Evolutionary conservation across 2,329 filamentous ascomycete genomes (phyloP).

Genomic region (Exophiala lecanii-corni): DNA sequence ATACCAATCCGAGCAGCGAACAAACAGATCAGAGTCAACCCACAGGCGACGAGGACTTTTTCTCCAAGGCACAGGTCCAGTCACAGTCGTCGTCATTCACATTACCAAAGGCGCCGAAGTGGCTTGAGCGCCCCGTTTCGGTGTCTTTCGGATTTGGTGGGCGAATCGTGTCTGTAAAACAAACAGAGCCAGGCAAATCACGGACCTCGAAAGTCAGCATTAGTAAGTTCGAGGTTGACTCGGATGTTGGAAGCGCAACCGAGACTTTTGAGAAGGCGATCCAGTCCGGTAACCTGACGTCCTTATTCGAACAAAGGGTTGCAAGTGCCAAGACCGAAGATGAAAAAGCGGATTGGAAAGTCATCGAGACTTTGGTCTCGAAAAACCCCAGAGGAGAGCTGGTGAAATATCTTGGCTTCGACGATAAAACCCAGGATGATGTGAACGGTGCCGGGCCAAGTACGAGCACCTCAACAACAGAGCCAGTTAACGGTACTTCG

Average conservation of each 20-base stretch:
- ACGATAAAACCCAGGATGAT: conserved; percentile 53
- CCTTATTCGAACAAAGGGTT: conserved; percentile 76
- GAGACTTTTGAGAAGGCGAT: conserved; percentile 83
- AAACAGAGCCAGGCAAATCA: conserved; percentile 58
- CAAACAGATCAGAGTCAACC: conserved; percentile 62
- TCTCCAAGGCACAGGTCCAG: conserved; percentile 85
- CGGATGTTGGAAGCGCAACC: conserved; percentile 74
- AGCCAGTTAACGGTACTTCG: conserved; percentile 42
- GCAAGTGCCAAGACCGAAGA: conserved; percentile 73
- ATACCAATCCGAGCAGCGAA: conserved; percentile 74
- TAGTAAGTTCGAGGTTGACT: conserved; percentile 83
- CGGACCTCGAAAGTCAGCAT: conserved; percentile 72
- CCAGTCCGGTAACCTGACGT: conserved; percentile 67
- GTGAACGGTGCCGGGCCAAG: conserved; percentile 34
- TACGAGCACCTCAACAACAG: conserved; percentile 36
- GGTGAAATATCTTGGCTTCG: conserved; percentile 85
- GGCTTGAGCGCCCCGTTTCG: conserved; percentile 79
- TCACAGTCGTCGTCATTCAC: conserved; percentile 88
- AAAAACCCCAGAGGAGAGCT: conserved; percentile 82
- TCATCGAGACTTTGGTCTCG: conserved; percentile 82
- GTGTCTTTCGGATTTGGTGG: conserved; percentile 95
- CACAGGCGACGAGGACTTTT: conserved; percentile 91
- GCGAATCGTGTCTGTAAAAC: conserved; percentile 72
- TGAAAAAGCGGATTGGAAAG: conserved; percentile 93
- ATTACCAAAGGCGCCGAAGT: conserved; percentile 77